Percentiles rank a stretch among this genome's conserved stretches.
These are phyloP conservation scores for Rosa multiflora DNA, from an alignment of 306 rosid species.

Conservation along the genomic window DNA sequence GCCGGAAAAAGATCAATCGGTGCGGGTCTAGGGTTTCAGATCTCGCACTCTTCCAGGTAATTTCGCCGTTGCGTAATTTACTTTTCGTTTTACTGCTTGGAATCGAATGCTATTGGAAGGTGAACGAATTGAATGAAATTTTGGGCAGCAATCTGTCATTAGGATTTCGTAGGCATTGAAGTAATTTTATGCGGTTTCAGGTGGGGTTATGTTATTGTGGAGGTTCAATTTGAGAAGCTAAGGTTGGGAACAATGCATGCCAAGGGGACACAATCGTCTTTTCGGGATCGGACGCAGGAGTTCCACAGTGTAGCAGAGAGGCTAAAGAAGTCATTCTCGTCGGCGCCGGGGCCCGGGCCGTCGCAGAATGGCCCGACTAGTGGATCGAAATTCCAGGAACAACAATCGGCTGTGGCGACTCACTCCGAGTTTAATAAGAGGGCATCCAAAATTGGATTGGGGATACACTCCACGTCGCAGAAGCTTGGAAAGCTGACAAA, in stretches of 20 bases:
- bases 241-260: constrained; percentile 44
- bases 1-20: background rate
- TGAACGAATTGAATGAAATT: background rate
- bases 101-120: background rate
- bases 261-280: constrained; percentile 68
- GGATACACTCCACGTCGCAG: constrained; percentile 92
- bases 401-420: constrained; percentile 57
- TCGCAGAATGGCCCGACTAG: constrained; percentile 53
- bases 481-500: constrained; percentile 89
- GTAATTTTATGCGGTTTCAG: constrained; percentile 19
- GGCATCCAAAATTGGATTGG: constrained; percentile 87
- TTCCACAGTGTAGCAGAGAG: constrained; percentile 70
- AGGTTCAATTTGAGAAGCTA: constrained; percentile 25
- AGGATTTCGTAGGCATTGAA: constrained; percentile 2
- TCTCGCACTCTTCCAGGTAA: constrained; percentile 45
- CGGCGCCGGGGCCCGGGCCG: constrained; percentile 38
- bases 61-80: background rate
- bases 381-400: constrained; percentile 69
- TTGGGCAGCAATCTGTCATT: background rate
- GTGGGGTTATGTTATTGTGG: constrained; percentile 38
- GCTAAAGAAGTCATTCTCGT: constrained; percentile 62
- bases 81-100: background rate
- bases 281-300: constrained; percentile 83
- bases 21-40: constrained; percentile 37
- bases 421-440: constrained; percentile 83